phyloP scores from a whole-genome alignment of 108 stramenopile species.

The Nitzschia inconspicua region DNA sequence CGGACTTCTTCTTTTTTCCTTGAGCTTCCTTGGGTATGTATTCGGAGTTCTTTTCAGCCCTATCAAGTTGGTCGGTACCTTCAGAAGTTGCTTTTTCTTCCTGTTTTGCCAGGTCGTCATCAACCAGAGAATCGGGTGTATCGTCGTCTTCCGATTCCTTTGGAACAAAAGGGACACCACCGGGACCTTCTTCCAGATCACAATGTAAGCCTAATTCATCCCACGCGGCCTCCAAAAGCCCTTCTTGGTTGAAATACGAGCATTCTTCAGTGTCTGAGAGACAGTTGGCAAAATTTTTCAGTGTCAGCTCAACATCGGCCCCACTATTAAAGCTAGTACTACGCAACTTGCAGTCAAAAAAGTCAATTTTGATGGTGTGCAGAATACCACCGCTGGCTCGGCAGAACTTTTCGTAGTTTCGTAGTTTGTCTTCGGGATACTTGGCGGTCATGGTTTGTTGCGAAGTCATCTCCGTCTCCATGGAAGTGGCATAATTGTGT shows the following conservation, averaged over 20 bases:
- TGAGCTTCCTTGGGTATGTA: slow-evolving; percentile 9
- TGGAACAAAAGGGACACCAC: too few relatives aligned
- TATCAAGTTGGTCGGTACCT: slow-evolving; percentile 4
- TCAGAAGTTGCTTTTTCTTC: slow-evolving; percentile 8
- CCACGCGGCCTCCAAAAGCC: slow-evolving; percentile 2
- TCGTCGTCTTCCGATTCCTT: slow-evolving; percentile 3
- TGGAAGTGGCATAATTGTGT: background rate
- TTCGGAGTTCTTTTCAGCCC: slow-evolving; percentile 2
- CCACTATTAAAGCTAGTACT: background rate
- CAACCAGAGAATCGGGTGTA: background rate
- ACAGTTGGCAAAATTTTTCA: slow-evolving; percentile 12
- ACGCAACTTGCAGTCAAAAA: slow-evolving; percentile 1
- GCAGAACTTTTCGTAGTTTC: background rate
- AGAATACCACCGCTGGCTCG: background rate
- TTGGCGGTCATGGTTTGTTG: background rate
- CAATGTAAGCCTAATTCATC: slow-evolving; percentile 5
- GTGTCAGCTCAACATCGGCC: slow-evolving; percentile 9
- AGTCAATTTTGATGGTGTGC: slow-evolving; percentile 5
- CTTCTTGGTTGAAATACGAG: slow-evolving; percentile 2
- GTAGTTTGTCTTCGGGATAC: background rate
- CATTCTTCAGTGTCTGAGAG: slow-evolving; percentile 1
- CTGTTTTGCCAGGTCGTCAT: background rate
- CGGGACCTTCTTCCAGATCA: background rate
- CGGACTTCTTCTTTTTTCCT: slow-evolving; percentile 7
- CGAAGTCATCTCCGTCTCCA: slow-evolving; percentile 3